Percentiles rank a stretch among this genome's conserved stretches.
phyloP scores from a whole-genome alignment of 768 basidiomycete species.

The Trametes elegans region DNA sequence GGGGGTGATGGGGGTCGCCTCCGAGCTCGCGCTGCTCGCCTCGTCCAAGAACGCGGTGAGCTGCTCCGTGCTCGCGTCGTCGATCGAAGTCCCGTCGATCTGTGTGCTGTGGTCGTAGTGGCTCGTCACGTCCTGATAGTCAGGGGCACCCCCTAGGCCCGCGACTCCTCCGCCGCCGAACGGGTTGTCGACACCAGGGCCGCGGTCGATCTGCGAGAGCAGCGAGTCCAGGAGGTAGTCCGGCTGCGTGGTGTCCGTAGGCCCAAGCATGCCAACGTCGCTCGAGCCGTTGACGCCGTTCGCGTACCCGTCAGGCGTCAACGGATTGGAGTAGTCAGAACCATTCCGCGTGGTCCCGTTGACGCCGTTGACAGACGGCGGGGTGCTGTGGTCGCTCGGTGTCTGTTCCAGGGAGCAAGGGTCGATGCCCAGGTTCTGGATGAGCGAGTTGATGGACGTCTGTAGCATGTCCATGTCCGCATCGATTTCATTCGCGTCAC shows the following conservation, averaged over 20 bases:
- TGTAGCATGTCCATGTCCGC: slow-evolving; percentile 72
- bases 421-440: slow-evolving; percentile 69
- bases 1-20: no score
- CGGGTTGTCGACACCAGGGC: no score
- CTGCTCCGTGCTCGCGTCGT: slow-evolving; percentile 35
- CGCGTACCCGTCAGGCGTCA: slow-evolving; percentile 2
- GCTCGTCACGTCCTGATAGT: slow-evolving; percentile 33
- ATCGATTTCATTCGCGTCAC: slow-evolving; percentile 60
- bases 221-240: slow-evolving; percentile 17
- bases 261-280: neutral
- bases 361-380: neutral
- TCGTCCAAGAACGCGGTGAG: slow-evolving; percentile 45
- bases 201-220: slow-evolving; percentile 11
- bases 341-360: neutral
- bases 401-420: slow-evolving; percentile 33
- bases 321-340: neutral
- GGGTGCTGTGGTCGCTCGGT: neutral
- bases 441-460: slow-evolving; percentile 65
- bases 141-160: slow-evolving; percentile 30
- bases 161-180: neutral
- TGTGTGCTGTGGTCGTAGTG: slow-evolving; percentile 32
- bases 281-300: slow-evolving; percentile 1
- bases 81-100: slow-evolving; percentile 32
- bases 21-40: slow-evolving; percentile 30
- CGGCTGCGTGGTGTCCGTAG: slow-evolving; percentile 1